Evolutionary conservation across 2,329 filamentous ascomycete species (phyloP), one percentile per base, ranked within the genome.

Genomic region (Epichloe typhina): DNA sequence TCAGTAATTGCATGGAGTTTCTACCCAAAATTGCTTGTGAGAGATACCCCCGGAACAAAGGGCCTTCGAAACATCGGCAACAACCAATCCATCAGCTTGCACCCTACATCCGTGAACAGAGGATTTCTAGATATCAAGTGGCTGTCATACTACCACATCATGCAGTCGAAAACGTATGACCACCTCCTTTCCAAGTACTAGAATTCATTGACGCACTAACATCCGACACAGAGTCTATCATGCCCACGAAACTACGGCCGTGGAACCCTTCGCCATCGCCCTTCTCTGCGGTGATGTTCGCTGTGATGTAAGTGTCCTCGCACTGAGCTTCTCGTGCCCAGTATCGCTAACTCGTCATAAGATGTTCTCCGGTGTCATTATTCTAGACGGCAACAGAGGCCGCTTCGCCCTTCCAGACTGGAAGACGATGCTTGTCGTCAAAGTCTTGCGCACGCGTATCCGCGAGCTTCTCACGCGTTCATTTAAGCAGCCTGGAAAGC

Each of bases 121-220:
- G 77, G 74, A 7, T 73, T 72, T 53, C 71, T 74, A 45, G 79
- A 82, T 40, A 71, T 89, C 39, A 84, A 82, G 61, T 97, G 88
- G 82, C 71, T 98, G 43, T 93, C 87, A 0, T 98, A 95, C 66
- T 97, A 97, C 69, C 86, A 95, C 64, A 95, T 97, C 56, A 95
- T 97, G 88, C 90, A 96, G 66, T 85, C 86, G 3, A 89, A 84
- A 72, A 70, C 87, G 83, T 76, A 77, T 76, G 72, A 7, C 31
- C 7, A 19, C 39, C 36, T 17, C 45, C 19, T 3, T 41, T 23
- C 37, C 23, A 13, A 23, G 12, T n/a, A n/a, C 9, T n/a, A n/a
- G 15, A n/a, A n/a, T 38, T 38, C 15, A n/a, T 12, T 38, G 13
- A 37, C 5, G 11, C 48, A 41, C 19, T 47, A 46, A 52, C 62